Evolutionary conservation across 2,329 filamentous ascomycete genomes (phyloP).

Genomic region (Ceratocystis eucalypticola): DNA sequence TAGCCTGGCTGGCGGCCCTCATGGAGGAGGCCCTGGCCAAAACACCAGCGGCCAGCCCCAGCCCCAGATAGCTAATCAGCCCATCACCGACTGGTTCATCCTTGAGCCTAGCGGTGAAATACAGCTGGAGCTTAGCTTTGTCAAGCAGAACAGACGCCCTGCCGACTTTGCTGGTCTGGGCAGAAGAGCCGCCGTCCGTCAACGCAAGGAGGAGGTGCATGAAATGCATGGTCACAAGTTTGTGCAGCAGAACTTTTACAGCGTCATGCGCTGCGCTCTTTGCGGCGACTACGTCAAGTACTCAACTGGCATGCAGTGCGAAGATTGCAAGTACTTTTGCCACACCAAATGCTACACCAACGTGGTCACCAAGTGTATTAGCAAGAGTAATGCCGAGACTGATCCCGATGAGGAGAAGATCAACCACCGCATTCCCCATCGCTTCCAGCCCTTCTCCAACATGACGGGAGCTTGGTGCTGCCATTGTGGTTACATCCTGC

Average conservation of each 20-base stretch:
- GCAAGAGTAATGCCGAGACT: constrained; percentile 95
- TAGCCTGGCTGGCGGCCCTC: constrained; percentile 30
- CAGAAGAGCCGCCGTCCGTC: constrained; percentile 88
- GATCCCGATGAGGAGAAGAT: constrained; percentile 99
- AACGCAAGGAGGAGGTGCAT: constrained; percentile 95
- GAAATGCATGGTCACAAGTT: constrained; percentile 99
- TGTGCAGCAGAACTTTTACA: constrained; percentile 97
- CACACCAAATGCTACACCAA: constrained; percentile 94
- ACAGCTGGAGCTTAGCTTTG: constrained; percentile 79
- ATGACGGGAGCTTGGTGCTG: constrained; percentile 99
- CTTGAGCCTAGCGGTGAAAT: constrained; percentile 89
- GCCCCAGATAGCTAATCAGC: constrained; percentile 41
- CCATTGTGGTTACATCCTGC: constrained; percentile 91
- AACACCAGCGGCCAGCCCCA: constrained; percentile 25
- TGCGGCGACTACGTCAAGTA: constrained; percentile 98
- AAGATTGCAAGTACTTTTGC: constrained; percentile 98
- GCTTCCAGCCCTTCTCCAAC: constrained; percentile 92
- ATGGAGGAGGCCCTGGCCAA: constrained; percentile 30
- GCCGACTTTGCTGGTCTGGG: constrained; percentile 86
- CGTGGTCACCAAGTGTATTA: constrained; percentile 98
- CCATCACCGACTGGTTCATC: constrained; percentile 92
- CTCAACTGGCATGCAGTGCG: constrained; percentile 96
- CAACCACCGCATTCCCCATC: constrained; percentile 96
- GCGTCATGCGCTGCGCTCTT: constrained; percentile 98
- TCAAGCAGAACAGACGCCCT: constrained; percentile 72